Conservation (phyloP, 495 filamentous ascomycete genomes). For the Recurvomyces mirabilis region DNA sequence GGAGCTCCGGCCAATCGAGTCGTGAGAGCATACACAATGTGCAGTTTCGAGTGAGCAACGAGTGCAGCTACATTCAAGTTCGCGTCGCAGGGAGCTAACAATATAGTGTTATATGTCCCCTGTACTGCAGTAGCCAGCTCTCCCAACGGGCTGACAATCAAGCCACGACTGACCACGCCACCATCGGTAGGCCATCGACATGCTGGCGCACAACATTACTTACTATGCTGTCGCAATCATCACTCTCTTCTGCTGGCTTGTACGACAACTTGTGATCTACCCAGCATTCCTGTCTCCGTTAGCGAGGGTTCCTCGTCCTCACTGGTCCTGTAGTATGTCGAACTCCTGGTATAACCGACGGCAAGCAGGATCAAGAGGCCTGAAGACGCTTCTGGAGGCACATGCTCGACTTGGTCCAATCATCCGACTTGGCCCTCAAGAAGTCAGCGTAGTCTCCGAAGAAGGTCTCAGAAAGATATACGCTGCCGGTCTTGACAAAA, state of each 20-base stretch:
- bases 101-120: no score
- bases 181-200: no score
- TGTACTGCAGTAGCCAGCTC: no score
- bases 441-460: slow-evolving; percentile 55
- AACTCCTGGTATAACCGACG: slow-evolving; percentile 51
- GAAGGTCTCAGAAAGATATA: slow-evolving; percentile 58
- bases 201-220: background rate
- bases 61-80: no score
- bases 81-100: no score
- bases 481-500: slow-evolving; percentile 63
- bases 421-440: slow-evolving; percentile 50
- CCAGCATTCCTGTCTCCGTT: slow-evolving; percentile 57
- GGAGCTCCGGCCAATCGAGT: no score
- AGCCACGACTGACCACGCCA: no score
- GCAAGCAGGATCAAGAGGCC: slow-evolving; percentile 46
- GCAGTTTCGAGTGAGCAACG: no score
- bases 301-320: slow-evolving; percentile 52
- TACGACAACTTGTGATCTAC: slow-evolving; percentile 50
- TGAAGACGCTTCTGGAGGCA: slow-evolving; percentile 46
- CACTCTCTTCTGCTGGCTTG: background rate
- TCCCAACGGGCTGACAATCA: no score
- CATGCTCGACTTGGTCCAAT: slow-evolving; percentile 47
- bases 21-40: no score
- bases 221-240: background rate
- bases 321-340: slow-evolving; percentile 47